These are phyloP conservation scores for Diaporthe destruens DNA, from an alignment of 2,329 filamentous ascomycete genomes.

Conservation along the genomic window DNA sequence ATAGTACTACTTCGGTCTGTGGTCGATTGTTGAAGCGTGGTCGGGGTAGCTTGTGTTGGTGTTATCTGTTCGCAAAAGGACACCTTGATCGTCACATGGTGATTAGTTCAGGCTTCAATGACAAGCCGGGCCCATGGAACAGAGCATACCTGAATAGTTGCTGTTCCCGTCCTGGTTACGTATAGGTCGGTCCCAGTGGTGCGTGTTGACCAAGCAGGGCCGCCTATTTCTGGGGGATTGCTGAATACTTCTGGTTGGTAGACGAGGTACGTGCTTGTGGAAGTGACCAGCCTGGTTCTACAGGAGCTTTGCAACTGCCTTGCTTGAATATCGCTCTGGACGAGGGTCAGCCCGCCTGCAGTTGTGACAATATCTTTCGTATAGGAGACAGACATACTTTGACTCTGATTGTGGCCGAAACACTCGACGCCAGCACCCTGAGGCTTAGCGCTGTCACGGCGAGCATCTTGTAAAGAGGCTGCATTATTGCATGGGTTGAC, in stretches of 20 bases:
- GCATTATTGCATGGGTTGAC: background rate
- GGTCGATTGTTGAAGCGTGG: background rate
- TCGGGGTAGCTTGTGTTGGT: background rate
- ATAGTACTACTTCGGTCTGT: background rate
- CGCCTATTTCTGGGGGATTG: background rate
- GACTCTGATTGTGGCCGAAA: background rate
- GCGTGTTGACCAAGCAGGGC: background rate
- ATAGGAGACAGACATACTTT: no score
- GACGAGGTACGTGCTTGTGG: background rate
- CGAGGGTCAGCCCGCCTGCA: background rate
- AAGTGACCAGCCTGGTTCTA: background rate
- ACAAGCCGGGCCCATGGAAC: background rate
- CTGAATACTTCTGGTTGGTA: conserved; percentile 4
- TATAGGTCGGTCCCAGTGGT: background rate
- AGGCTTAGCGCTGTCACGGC: background rate
- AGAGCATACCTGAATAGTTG: background rate
- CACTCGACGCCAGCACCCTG: background rate
- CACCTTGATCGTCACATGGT: background rate
- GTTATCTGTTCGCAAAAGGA: background rate
- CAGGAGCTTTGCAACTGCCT: background rate
- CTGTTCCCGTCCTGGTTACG: background rate
- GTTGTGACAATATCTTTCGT: no score
- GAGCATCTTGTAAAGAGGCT: background rate
- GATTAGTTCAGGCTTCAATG: background rate
- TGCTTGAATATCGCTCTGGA: background rate